Percentiles rank a stretch among this genome's conserved stretches.
Conservation (phyloP, 495 filamentous ascomycete genomes). For the Penicillium ucsense region DNA sequence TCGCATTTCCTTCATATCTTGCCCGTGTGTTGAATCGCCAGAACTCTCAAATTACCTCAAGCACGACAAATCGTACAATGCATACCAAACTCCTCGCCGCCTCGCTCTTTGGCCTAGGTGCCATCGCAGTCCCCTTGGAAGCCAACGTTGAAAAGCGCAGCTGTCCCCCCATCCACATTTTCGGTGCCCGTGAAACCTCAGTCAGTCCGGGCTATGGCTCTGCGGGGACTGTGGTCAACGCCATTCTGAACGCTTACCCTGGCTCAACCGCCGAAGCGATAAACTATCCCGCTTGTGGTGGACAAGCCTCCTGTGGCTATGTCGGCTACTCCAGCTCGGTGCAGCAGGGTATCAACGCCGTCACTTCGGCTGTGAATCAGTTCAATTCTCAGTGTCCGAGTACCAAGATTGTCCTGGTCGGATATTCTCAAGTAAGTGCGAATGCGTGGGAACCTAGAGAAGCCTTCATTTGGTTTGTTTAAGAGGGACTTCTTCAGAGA, state of each 20-base stretch:
- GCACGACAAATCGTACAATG: background rate
- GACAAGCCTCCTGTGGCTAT: constrained; percentile 37
- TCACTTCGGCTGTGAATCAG: constrained; percentile 44
- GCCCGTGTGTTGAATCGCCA: no score
- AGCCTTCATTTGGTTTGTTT: background rate
- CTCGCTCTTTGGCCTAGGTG: constrained; percentile 9
- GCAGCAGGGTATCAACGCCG: constrained; percentile 39
- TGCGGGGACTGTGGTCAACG: constrained; percentile 39
- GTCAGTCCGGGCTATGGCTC: constrained; percentile 45
- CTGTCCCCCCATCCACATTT: constrained; percentile 48
- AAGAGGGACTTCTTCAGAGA: background rate
- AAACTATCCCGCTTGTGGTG: constrained; percentile 52
- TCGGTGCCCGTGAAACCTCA: constrained; percentile 58
- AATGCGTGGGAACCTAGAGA: no score
- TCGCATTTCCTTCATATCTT: no score
- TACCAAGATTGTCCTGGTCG: constrained; percentile 50
- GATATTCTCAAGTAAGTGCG: constrained; percentile 46
- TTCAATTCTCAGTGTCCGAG: constrained; percentile 45
- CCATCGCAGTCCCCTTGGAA: constrained; percentile 11
- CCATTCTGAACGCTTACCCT: constrained; percentile 35
- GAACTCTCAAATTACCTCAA: background rate
- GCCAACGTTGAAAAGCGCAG: constrained; percentile 13
- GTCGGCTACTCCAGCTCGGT: constrained; percentile 45
- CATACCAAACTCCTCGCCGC: constrained; percentile 3
- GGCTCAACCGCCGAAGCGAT: constrained; percentile 47